These are phyloP conservation scores for Russula brevipes DNA, from an alignment of 768 basidiomycete genomes.

Conservation along the genomic window DNA sequence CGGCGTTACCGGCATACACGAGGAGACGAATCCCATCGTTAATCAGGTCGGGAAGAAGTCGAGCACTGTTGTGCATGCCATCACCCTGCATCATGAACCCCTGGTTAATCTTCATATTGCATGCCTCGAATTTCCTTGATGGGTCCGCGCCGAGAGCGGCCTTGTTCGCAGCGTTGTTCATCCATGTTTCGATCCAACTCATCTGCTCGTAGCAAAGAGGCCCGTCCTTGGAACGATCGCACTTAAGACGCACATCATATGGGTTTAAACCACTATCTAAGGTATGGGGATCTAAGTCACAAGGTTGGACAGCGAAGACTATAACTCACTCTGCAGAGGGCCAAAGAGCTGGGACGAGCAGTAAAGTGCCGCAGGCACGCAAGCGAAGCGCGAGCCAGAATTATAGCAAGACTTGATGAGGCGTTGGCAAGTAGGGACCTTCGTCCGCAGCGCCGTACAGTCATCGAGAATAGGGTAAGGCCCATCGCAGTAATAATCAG, in stretches of 20 bases:
- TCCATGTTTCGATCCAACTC: slow-evolving; percentile 81
- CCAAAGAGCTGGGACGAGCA: slow-evolving; percentile 71
- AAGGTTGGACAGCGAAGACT: not conserved
- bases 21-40: slow-evolving; percentile 78
- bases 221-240: slow-evolving; percentile 59
- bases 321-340: slow-evolving; percentile 60
- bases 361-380: slow-evolving; percentile 63
- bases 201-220: slow-evolving; percentile 75
- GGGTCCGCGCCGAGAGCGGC: slow-evolving; percentile 70
- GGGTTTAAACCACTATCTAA: slow-evolving; percentile 75
- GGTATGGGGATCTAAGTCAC: not conserved
- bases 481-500: slow-evolving; percentile 79
- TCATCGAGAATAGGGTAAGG: slow-evolving; percentile 77
- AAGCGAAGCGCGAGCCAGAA: slow-evolving; percentile 39
- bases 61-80: slow-evolving; percentile 75
- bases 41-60: slow-evolving; percentile 73
- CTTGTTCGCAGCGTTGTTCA: slow-evolving; percentile 77
- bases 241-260: slow-evolving; percentile 78
- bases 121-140: slow-evolving; percentile 55
- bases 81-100: slow-evolving; percentile 82
- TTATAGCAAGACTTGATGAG: slow-evolving; percentile 48
- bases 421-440: slow-evolving; percentile 50
- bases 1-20: slow-evolving; percentile 88
- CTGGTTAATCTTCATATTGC: slow-evolving; percentile 76
- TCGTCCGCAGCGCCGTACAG: slow-evolving; percentile 41